Evolutionary conservation across 352 stramenopile genomes (phyloP).

Genomic region (Thraustochytrium striatum): DNA sequence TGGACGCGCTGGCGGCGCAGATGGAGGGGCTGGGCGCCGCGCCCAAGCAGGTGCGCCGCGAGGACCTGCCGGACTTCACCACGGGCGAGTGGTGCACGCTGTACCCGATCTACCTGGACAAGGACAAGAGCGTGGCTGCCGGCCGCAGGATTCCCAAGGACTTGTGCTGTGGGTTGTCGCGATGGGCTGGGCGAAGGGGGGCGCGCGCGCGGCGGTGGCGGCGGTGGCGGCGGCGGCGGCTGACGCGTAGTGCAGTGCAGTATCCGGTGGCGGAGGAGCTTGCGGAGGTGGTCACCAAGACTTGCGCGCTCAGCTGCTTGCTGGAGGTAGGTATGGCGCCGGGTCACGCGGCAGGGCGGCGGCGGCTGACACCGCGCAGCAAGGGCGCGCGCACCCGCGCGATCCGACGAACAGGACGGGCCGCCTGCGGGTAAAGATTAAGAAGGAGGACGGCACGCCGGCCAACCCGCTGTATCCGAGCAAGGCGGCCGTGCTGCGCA

Average conservation of each 20-base stretch:
- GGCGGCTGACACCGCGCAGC: not conserved
- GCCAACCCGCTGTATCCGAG: constrained; percentile 2
- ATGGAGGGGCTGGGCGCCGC: constrained; percentile 1
- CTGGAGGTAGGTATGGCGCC: constrained; percentile 12
- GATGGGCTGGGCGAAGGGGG: no score
- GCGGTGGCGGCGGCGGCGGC: no score
- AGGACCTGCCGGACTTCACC: constrained; percentile 20
- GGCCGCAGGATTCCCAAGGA: constrained; percentile 7
- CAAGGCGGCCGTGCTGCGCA: not conserved
- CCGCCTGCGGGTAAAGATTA: constrained; percentile 32
- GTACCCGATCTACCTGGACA: constrained; percentile 43
- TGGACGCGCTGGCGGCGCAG: constrained; percentile 9
- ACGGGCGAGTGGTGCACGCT: constrained; percentile 42
- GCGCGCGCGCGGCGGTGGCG: no score
- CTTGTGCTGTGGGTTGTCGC: constrained; percentile 30
- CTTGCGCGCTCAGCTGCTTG: not conserved
- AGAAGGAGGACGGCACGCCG: constrained; percentile 4
- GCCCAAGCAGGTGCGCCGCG: not conserved
- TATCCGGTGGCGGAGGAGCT: constrained; percentile 26
- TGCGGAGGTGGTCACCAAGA: constrained; percentile 10
- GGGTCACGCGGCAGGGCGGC: not conserved
- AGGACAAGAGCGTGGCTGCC: not conserved
- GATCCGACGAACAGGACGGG: constrained; percentile 12
- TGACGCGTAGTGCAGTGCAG: not conserved
- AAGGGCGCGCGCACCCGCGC: constrained; percentile 20